Evolutionary conservation across 176 grass and related monocot genomes (phyloP).

Genomic region (Oryza coarctata): DNA sequence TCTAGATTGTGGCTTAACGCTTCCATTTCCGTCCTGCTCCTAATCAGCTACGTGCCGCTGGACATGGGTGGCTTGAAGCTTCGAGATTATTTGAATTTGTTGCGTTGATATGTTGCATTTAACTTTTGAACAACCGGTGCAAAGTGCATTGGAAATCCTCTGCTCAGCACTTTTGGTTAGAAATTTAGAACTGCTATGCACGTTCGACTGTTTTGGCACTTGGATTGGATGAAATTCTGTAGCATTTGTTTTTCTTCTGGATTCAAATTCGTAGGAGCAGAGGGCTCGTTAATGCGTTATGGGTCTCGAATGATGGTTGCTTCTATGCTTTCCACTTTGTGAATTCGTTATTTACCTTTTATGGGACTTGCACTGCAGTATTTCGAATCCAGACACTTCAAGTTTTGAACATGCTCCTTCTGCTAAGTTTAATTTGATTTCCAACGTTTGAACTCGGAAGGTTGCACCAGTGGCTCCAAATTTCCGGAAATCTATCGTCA

Average conservation of each 20-base stretch:
- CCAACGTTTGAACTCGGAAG: not conserved
- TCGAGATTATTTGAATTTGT: slow-evolving; percentile 12
- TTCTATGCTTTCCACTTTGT: not conserved
- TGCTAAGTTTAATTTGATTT: not conserved
- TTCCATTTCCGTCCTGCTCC: not conserved
- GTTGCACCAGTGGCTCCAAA: not conserved
- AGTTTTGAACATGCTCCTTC: not conserved
- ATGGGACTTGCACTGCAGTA: not conserved
- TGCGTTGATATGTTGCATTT: not conserved
- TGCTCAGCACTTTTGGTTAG: not conserved
- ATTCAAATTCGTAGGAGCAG: not conserved
- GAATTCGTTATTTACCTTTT: not conserved
- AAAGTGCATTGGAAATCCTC: not conserved
- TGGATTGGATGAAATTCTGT: not conserved
- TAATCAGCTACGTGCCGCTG: not conserved
- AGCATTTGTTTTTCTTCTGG: not conserved
- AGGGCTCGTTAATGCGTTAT: slow-evolving; percentile 2
- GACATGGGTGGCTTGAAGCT: not conserved
- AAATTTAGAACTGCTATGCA: not conserved
- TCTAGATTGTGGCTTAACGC: not conserved
- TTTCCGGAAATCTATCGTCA: not conserved
- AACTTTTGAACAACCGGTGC: not conserved
- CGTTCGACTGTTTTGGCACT: not conserved
- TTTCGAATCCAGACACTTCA: not conserved
- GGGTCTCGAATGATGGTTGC: not conserved